Percentiles rank a stretch among this genome's conserved stretches.
phyloP scores from a whole-genome alignment of 176 grass and related monocot genomes.

The Areca catechu region DNA sequence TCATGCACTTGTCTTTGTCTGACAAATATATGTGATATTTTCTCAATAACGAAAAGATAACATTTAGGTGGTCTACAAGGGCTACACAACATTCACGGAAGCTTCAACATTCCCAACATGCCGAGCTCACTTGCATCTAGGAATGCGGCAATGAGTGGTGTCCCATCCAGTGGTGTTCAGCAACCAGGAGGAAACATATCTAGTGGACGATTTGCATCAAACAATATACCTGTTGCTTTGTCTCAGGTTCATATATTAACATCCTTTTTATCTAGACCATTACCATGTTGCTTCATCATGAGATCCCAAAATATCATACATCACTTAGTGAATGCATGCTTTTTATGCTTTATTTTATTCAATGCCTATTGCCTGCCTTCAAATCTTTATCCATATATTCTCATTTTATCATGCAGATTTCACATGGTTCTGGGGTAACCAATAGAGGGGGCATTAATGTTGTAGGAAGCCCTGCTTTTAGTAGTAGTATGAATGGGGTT shows the following conservation, averaged over 20 bases:
- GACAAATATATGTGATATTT: background rate
- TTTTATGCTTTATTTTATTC: too few relatives aligned
- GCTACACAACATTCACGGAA: conserved; percentile 78
- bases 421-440: conserved; percentile 62
- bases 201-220: conserved; percentile 69
- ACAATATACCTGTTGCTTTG: conserved; percentile 74
- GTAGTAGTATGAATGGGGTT: conserved; percentile 60
- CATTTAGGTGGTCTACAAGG: conserved; percentile 36
- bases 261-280: too few relatives aligned
- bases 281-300: too few relatives aligned
- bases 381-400: background rate
- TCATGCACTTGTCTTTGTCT: background rate
- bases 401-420: conserved; percentile 48
- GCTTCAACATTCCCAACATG: conserved; percentile 75
- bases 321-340: too few relatives aligned
- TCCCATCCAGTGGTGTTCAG: conserved; percentile 76
- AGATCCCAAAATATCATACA: too few relatives aligned
- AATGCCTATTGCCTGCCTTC: too few relatives aligned
- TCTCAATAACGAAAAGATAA: background rate
- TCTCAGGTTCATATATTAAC: conserved; percentile 52
- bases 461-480: conserved; percentile 64
- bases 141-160: conserved; percentile 68
- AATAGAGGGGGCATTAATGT: conserved; percentile 75
- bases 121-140: conserved; percentile 65
- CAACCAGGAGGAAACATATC: conserved; percentile 79